Base-by-base conservation (phyloP, 768 basidiomycete genomes). In the Saitozyma sp. region DNA sequence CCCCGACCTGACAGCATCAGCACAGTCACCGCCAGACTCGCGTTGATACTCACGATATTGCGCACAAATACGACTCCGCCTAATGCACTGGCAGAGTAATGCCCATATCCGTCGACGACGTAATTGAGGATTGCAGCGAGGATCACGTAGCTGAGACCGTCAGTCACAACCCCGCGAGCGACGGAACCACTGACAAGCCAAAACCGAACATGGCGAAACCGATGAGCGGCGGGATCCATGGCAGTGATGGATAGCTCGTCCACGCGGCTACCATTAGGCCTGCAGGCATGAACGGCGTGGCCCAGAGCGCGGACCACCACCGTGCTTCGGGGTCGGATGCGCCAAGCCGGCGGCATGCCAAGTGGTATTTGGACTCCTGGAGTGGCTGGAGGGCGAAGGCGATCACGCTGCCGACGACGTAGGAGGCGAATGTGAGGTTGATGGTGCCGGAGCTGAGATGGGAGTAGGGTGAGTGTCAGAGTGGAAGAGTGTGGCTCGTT, bases 261-360 rank as follows among this genome's bases (percentile, higher is more conserved):
- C 72, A 74, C 3, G 72, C 69, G 9, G 69, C 72, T 40, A 74
- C 61, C 56, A 70, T 66, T 19, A 74, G 55, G 6, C 73, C 73
- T 46, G 66, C 41, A 2, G 73, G 73, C 8, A 69, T 69, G 55
- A 71, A 65, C 13, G 68, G 65, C 9, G 70, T 70, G 8, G 61
- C 69, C 65, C 67, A 71, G 2, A 71, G 59, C 10, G 65, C 54
- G 19, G 63, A 63, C 73, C 73, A 74, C 73, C 73, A 71, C 45
- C 73, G 41, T 37, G 69, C 63, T 59, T 74, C 73, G 3, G 73
- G 68, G 54, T 69, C 64, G 4, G 69, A 61, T 9, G 29, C 56
- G 19, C 67, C 68, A 5, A 41, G 20, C 1, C 59, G 58, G 11
- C 17, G 19, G 20, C 65, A 59, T 9, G 59, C 63, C 1, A 17